phyloP scores from a whole-genome alignment of 768 basidiomycete species.

The Russula griseocarnosa region DNA sequence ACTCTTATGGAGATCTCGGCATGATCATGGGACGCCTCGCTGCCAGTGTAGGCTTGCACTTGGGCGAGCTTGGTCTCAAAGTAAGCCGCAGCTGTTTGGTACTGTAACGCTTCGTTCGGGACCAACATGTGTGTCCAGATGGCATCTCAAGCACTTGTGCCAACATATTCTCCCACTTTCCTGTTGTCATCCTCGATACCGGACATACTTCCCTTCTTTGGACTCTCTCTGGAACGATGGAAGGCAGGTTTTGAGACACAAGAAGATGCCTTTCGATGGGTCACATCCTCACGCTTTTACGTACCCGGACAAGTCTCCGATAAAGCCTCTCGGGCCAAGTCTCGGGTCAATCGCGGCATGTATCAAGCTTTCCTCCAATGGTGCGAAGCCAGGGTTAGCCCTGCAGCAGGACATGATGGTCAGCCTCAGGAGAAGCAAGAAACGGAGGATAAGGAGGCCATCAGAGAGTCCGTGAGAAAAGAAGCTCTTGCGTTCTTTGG shows the following conservation, averaged over 20 bases:
- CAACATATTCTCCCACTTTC: slow-evolving; percentile 40
- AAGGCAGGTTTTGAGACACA: slow-evolving; percentile 52
- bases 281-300: slow-evolving; percentile 51
- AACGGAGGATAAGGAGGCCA: background rate
- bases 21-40: slow-evolving; percentile 62
- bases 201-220: slow-evolving; percentile 53
- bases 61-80: slow-evolving; percentile 56
- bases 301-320: slow-evolving; percentile 39
- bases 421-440: background rate
- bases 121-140: slow-evolving; percentile 36
- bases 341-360: slow-evolving; percentile 49
- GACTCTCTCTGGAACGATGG: slow-evolving; percentile 51
- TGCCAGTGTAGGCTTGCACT: slow-evolving; percentile 46
- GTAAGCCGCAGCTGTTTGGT: slow-evolving; percentile 34
- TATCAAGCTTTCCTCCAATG: slow-evolving; percentile 54
- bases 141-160: slow-evolving; percentile 38
- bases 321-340: slow-evolving; percentile 36
- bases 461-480: slow-evolving; percentile 30
- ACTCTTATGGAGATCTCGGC: slow-evolving; percentile 67
- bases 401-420: background rate
- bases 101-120: background rate
- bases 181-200: slow-evolving; percentile 48
- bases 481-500: slow-evolving; percentile 52
- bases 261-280: slow-evolving; percentile 56
- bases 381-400: background rate